phyloP scores from a whole-genome alignment of 257 asterid genomes.

The Ocimum tenuiflorum region DNA sequence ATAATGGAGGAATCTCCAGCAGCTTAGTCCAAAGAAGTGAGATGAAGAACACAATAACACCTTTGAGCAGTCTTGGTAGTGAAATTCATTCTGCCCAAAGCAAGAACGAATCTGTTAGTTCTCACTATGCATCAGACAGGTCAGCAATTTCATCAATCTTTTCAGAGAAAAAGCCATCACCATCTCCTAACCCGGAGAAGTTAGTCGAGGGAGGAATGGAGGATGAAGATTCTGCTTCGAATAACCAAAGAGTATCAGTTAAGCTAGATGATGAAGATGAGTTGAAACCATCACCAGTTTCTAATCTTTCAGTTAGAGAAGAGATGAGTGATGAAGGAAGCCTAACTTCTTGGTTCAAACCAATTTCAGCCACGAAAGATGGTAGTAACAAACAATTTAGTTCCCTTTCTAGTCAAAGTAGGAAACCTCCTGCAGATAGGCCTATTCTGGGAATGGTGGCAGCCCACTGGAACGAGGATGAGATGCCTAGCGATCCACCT shows the following conservation, averaged over 20 bases:
- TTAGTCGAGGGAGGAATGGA: constrained; percentile 27
- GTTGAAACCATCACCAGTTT: constrained; percentile 18
- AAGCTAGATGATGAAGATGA: constrained; percentile 23
- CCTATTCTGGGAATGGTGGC: constrained; percentile 94
- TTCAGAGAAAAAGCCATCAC: constrained; percentile 46
- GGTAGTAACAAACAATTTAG: constrained; percentile 19
- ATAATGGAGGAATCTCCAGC: constrained; percentile 24
- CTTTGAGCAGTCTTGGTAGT: constrained; percentile 13
- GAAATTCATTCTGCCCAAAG: constrained; percentile 22
- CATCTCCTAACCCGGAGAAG: constrained; percentile 62
- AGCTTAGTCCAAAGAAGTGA: constrained; percentile 25
- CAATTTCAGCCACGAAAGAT: constrained; percentile 30
- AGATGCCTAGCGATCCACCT: constrained; percentile 50
- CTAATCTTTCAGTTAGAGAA: constrained; percentile 30
- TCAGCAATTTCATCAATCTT: constrained; percentile 36
- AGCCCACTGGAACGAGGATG: constrained; percentile 80
- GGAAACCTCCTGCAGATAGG: constrained; percentile 54
- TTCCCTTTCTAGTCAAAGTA: constrained; percentile 21
- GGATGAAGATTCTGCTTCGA: constrained; percentile 32
- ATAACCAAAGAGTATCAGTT: constrained; percentile 19
- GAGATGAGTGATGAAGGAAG: constrained; percentile 41
- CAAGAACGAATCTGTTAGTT: constrained; percentile 39
- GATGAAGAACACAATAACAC: constrained; percentile 19
- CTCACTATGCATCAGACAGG: constrained; percentile 32
- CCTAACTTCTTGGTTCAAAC: constrained; percentile 57